Base-by-base conservation (phyloP, 2,329 filamentous ascomycete genomes). In the Penicillium sp. region DNA sequence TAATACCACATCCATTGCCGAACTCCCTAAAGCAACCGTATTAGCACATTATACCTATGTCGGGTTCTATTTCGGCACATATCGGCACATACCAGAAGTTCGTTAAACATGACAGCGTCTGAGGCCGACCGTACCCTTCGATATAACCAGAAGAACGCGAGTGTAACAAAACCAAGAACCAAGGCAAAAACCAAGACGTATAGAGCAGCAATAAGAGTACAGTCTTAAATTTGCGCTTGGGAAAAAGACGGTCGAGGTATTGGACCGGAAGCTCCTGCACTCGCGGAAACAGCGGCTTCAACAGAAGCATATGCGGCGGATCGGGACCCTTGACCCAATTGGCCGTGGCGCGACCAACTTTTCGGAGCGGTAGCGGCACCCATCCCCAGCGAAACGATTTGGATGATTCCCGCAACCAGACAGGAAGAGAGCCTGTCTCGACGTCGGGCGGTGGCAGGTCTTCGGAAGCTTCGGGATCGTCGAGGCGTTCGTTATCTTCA, bases 1-100 rank as follows among this genome's bases (percentile, higher is more conserved):
- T 80, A 4, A 82, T 61, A 10, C 82, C 82, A 64, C 82, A 84
- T 39, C 69, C 68, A 55, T 80, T 80, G 22, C 73, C 76, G 43
- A 64, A 61, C 29, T 69, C 63, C 76, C 76, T 78, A 37, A 7
- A 57, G 29, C 47, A 54, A 37, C 62, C 42, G 7, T 0, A 43
- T 61, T 48, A 61, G 61, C 47, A 16, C 29, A 7, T 32, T 16
- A 35, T 4, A 49, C 38, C 16, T n/a, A 31, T 0, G n/a, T 29
- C 13, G 13, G 26, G 11, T 16, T 40, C 9, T 11, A 26, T 26
- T 16, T 32, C 44, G 7, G 39, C 6, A 59, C 66, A 35, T 61
- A 78, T 32, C 46, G 6, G 38, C 5, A 59, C 66, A 35, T 61
- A 78, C 79, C 79, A 81, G 54, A 78, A 77, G 57, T 67, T 79